These are phyloP conservation scores for Marchantia polymorpha DNA, from an alignment of 225 moss, liverwort and hornwort species.

Conservation along the genomic window DNA sequence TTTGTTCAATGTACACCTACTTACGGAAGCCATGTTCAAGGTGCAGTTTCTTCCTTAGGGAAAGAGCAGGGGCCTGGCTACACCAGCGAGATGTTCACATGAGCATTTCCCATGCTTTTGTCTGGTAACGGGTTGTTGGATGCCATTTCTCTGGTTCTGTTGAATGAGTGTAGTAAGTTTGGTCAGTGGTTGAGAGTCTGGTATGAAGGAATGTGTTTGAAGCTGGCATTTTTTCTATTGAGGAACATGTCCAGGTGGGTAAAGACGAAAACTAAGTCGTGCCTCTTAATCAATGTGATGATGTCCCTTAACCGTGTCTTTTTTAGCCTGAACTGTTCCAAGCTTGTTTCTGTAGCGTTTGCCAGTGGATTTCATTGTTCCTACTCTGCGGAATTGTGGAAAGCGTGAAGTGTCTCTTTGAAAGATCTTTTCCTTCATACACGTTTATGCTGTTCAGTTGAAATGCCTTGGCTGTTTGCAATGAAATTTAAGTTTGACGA, in stretches of 20 bases:
- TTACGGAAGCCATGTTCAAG: conserved; percentile 48
- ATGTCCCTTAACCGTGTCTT: neutral
- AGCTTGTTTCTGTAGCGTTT: neutral
- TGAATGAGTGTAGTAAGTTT: conserved; percentile 22
- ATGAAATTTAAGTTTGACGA: neutral
- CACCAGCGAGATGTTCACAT: conserved; percentile 44
- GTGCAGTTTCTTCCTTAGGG: conserved; percentile 46
- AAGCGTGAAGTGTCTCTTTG: neutral
- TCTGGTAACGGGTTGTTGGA: conserved; percentile 39
- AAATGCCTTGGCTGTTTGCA: neutral
- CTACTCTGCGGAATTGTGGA: neutral
- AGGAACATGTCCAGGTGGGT: neutral
- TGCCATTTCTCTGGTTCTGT: conserved; percentile 21
- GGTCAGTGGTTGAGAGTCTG: conserved; percentile 15
- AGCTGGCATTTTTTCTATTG: neutral
- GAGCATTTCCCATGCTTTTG: conserved; percentile 41
- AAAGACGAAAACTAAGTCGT: neutral
- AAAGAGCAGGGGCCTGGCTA: conserved; percentile 40
- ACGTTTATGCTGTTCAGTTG: neutral
- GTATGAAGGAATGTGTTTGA: neutral
- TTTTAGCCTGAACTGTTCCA: neutral
- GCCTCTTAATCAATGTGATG: neutral
- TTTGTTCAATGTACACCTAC: conserved; percentile 37
- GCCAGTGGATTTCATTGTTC: neutral
- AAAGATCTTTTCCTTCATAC: neutral